Conservation (phyloP, 768 basidiomycete genomes). For the Mycena vulgaris region DNA sequence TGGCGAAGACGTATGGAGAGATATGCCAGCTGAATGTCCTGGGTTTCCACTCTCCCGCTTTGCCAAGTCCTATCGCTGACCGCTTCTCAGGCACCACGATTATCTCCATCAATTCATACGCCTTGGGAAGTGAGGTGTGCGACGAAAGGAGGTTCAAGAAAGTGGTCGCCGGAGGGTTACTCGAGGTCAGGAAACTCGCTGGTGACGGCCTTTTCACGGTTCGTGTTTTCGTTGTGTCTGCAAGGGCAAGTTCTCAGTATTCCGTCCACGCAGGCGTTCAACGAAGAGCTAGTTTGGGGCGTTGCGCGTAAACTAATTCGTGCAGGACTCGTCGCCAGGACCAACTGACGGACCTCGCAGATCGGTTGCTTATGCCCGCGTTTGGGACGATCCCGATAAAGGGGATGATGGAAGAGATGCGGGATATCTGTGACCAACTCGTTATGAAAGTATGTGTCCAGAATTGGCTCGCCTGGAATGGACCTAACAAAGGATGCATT, state of each 20-base stretch:
- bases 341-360: not conserved
- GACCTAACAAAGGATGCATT: not conserved
- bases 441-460: constrained; percentile 52
- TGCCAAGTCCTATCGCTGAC: not conserved
- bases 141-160: constrained; percentile 31
- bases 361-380: constrained; percentile 31
- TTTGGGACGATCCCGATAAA: constrained; percentile 29
- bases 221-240: not conserved
- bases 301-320: constrained; percentile 9
- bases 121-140: constrained; percentile 24
- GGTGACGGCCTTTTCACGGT: constrained; percentile 24
- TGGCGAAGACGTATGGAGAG: constrained; percentile 54
- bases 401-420: constrained; percentile 65
- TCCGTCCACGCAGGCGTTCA: not conserved
- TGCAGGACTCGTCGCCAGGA: too few species aligned
- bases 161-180: not conserved
- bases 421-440: constrained; percentile 61
- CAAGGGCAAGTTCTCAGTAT: not conserved
- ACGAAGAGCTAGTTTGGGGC: constrained; percentile 15
- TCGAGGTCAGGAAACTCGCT: constrained; percentile 9
- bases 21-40: constrained; percentile 54
- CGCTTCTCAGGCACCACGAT: not conserved
- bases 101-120: constrained; percentile 10
- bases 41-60: constrained; percentile 47
- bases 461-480: too few species aligned